A percentile compares a stretch with the other conserved stretches of the same genome.
Evolutionary conservation across 257 asterid genomes (phyloP).

Genomic region (Lavandula angustifolia): DNA sequence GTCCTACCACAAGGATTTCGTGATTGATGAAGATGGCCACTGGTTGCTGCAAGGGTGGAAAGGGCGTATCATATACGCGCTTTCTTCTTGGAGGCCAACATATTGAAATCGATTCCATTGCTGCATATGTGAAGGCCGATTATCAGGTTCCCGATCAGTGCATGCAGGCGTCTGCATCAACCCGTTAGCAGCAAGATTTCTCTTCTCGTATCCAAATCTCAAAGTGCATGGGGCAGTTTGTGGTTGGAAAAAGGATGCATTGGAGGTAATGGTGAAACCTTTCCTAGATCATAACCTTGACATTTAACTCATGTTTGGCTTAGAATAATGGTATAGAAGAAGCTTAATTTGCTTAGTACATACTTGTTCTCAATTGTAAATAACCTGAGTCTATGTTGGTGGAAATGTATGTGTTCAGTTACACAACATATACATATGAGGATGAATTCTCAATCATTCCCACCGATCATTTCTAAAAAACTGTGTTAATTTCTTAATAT

Average conservation of each 20-base stretch:
- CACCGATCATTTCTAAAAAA: no score
- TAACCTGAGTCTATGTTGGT: not conserved
- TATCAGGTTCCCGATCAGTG: not conserved
- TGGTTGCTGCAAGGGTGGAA: conserved; percentile 72
- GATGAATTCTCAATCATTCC: no score
- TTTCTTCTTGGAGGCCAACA: conserved; percentile 52
- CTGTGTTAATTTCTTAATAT: no score
- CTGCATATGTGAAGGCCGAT: not conserved
- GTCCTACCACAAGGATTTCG: conserved; percentile 48
- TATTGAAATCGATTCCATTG: conserved; percentile 10
- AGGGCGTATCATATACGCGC: conserved; percentile 49
- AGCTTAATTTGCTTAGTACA: not conserved
- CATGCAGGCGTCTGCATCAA: not conserved
- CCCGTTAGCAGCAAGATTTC: conserved; percentile 1
- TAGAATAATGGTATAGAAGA: conserved; percentile 1
- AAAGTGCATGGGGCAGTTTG: not conserved
- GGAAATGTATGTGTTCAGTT: not conserved
- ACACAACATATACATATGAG: no score
- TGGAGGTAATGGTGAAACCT: not conserved
- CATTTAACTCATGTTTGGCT: not conserved
- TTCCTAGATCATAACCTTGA: no score
- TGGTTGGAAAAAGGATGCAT: not conserved
- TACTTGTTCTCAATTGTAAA: conserved; percentile 7
- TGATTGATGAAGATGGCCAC: conserved; percentile 51
- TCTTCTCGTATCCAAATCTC: not conserved